Evolutionary conservation across 2,329 filamentous ascomycete genomes (phyloP).

Genomic region (Hymenoscyphus scutula): DNA sequence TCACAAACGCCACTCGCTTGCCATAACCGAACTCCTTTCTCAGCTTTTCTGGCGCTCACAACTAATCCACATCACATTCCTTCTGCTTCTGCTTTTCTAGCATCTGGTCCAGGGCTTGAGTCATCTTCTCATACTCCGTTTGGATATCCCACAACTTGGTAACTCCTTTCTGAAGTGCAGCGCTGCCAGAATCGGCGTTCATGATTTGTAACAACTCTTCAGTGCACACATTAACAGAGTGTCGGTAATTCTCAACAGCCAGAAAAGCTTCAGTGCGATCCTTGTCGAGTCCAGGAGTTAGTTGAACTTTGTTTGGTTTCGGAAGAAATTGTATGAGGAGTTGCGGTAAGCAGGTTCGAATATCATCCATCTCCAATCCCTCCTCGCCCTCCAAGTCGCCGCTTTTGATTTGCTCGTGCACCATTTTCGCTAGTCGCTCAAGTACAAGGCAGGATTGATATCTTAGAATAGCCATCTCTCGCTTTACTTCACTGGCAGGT

Average conservation of each 20-base stretch:
- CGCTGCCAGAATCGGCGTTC: not conserved
- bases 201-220: not conserved
- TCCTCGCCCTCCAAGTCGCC: not conserved
- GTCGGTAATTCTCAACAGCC: slow-evolving; percentile 1
- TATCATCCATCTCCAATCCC: not conserved
- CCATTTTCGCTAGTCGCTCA: not conserved
- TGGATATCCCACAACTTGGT: not conserved
- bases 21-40: slow-evolving; percentile 2
- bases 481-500: not conserved
- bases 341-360: not conserved
- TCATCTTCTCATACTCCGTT: not conserved
- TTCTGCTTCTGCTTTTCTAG: not conserved
- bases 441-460: not conserved
- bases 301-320: not conserved
- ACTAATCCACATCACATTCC: not conserved
- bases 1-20: not conserved
- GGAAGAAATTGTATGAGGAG: not conserved
- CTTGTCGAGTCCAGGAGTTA: not conserved
- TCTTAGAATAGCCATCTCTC: not conserved
- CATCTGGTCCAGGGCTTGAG: not conserved
- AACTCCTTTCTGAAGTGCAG: not conserved
- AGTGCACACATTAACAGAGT: not conserved
- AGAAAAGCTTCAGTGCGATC: not conserved
- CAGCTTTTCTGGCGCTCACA: not conserved
- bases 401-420: not conserved